Conservation (phyloP, 2,329 filamentous ascomycete genomes). For the Stachybotrys elegans region DNA sequence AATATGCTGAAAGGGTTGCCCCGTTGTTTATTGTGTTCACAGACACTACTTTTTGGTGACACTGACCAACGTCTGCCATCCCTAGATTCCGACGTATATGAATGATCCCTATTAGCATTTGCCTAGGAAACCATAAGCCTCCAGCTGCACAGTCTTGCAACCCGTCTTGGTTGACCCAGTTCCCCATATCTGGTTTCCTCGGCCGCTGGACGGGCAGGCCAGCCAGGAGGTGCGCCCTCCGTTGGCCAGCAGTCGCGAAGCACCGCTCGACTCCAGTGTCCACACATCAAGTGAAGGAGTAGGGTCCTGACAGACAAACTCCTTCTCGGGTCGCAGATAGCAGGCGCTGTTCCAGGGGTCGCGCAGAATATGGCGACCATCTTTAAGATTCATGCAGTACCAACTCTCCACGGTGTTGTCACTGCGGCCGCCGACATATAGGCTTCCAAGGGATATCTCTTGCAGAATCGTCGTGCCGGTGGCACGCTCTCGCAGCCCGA, state of each 20-base stretch:
- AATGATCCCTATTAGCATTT: slow-evolving; percentile 22
- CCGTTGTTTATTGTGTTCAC: not conserved
- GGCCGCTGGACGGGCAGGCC: slow-evolving; percentile 17
- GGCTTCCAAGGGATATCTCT: slow-evolving; percentile 15
- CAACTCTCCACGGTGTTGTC: slow-evolving; percentile 15
- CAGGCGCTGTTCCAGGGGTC: slow-evolving; percentile 26
- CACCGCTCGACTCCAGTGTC: slow-evolving; percentile 16
- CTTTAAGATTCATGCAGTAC: slow-evolving; percentile 24
- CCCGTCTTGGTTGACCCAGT: slow-evolving; percentile 9
- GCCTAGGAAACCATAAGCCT: slow-evolving; percentile 19
- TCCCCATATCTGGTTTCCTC: slow-evolving; percentile 19
- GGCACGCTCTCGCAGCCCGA: slow-evolving; percentile 21
- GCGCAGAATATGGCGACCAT: slow-evolving; percentile 17
- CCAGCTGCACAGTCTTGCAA: slow-evolving; percentile 19
- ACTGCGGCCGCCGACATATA: slow-evolving; percentile 19
- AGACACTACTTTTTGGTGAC: no score
- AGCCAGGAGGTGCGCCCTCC: slow-evolving; percentile 17
- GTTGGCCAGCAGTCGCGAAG: slow-evolving; percentile 16
- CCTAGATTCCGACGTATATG: slow-evolving; percentile 45
- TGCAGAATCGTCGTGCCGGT: slow-evolving; percentile 20
- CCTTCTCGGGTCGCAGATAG: slow-evolving; percentile 18
- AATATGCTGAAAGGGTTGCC: not conserved
- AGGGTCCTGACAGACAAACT: slow-evolving; percentile 26
- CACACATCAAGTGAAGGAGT: slow-evolving; percentile 22
- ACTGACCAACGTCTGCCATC: no score